Percentiles rank a stretch among this genome's conserved stretches.
phyloP scores from a whole-genome alignment of 768 basidiomycete genomes.

The Leccinum obscurum region DNA sequence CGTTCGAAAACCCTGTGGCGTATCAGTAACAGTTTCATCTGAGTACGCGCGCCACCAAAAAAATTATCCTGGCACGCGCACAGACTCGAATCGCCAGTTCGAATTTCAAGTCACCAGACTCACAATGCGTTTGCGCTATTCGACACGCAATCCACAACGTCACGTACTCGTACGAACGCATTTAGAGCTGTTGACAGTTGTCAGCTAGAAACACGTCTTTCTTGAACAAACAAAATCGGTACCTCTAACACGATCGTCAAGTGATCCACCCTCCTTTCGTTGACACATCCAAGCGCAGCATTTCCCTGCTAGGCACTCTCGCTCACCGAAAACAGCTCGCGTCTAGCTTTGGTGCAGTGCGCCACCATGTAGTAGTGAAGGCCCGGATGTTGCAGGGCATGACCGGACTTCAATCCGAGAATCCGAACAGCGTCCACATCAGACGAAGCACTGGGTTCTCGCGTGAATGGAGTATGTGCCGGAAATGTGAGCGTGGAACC shows the following conservation, averaged over 20 bases:
- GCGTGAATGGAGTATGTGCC: conserved; percentile 4
- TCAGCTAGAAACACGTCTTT: not conserved
- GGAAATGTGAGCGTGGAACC: conserved; percentile 64
- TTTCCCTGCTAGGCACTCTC: conserved; percentile 44
- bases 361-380: conserved; percentile 88
- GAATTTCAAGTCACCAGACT: conserved; percentile 58
- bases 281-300: conserved; percentile 70
- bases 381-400: conserved; percentile 86
- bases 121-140: conserved; percentile 67
- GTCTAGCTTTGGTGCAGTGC: conserved; percentile 75
- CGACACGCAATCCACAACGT: conserved; percentile 90
- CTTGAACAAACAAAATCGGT: not conserved
- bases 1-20: conserved; percentile 84
- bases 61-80: conserved; percentile 29
- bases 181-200: not conserved
- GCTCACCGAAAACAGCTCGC: conserved; percentile 31
- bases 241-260: conserved; percentile 84
- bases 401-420: conserved; percentile 75
- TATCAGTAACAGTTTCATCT: not conserved
- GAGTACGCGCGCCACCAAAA: not conserved
- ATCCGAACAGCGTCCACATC: conserved; percentile 62
- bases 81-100: conserved; percentile 77
- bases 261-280: conserved; percentile 94
- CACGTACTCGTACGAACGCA: conserved; percentile 40
- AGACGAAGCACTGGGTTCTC: conserved; percentile 31